Evolutionary conservation across 495 filamentous ascomycete species (phyloP).

Genomic region (Annulohypoxylon maeteangense): DNA sequence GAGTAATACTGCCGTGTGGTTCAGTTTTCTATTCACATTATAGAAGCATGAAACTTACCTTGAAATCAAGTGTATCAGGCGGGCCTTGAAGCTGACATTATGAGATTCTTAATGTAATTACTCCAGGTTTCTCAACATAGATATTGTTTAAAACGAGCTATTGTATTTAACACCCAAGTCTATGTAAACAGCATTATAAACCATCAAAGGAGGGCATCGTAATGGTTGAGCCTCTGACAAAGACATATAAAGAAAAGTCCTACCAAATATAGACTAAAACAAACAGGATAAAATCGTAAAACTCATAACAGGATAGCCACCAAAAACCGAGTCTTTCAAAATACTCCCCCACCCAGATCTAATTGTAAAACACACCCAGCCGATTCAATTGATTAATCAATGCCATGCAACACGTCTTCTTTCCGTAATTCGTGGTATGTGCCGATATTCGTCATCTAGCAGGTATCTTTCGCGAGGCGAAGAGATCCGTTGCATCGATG

Average conservation of each 20-base stretch:
- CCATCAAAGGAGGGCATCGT: neutral
- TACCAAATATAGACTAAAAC: neutral
- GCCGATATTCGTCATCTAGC: neutral
- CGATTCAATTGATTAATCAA: neutral
- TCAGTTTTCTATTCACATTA: no score
- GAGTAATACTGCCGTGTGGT: no score
- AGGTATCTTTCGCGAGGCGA: neutral
- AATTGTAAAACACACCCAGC: neutral
- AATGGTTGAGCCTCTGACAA: neutral
- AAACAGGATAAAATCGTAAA: neutral
- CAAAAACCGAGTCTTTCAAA: neutral
- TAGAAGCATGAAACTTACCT: no score
- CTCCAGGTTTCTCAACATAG: no score
- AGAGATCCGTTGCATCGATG: neutral
- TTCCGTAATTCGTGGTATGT: constrained; percentile 14
- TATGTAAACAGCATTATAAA: no score
- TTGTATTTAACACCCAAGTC: no score
- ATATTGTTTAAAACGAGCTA: no score
- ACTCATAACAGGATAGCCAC: neutral
- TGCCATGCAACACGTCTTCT: constrained; percentile 26
- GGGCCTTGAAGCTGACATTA: no score
- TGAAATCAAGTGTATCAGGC: no score
- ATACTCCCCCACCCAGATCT: neutral
- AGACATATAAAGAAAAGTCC: neutral
- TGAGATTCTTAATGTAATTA: no score